These are phyloP conservation scores for Exsudoporus frostii DNA, from an alignment of 768 basidiomycete genomes.

Conservation along the genomic window DNA sequence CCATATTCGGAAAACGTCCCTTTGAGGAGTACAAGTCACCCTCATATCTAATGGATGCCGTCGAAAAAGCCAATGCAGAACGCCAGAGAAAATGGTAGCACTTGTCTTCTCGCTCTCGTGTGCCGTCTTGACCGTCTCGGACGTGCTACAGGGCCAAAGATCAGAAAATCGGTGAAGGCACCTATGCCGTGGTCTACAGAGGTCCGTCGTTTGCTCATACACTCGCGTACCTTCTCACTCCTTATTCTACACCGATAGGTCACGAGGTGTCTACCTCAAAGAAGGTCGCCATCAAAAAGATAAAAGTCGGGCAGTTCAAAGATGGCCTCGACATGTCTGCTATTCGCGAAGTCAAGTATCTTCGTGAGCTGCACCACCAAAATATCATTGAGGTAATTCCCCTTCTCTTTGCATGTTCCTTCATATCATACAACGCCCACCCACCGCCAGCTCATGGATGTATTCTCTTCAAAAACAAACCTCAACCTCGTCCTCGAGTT, in stretches of 20 bases:
- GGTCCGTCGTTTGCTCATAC: conserved; percentile 42
- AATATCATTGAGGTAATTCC: conserved; percentile 85
- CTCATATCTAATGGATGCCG: conserved; percentile 58
- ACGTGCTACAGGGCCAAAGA: conserved; percentile 64
- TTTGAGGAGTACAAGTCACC: neutral
- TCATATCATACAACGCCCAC: neutral
- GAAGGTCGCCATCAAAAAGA: conserved; percentile 98
- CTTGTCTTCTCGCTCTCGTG: neutral
- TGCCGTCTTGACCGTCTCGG: conserved; percentile 9
- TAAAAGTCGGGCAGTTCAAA: conserved; percentile 94
- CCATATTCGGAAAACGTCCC: conserved; percentile 1
- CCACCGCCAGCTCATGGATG: conserved; percentile 78
- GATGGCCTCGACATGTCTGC: conserved; percentile 99
- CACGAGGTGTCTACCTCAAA: conserved; percentile 69
- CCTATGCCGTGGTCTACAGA: conserved; percentile 94
- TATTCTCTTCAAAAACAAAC: conserved; percentile 95
- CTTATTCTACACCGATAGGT: conserved; percentile 41
- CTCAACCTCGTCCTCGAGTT: conserved; percentile 97
- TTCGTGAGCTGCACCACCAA: conserved; percentile 89
- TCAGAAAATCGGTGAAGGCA: conserved; percentile 84
- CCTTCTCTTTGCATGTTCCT: neutral
- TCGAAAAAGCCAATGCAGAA: conserved; percentile 73
- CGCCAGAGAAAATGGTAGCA: conserved; percentile 66
- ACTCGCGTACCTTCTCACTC: neutral
- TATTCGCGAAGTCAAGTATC: conserved; percentile 95